These are phyloP conservation scores for Dunaliella primolecta DNA, from an alignment of 139 green algal genomes.

Conservation along the genomic window DNA sequence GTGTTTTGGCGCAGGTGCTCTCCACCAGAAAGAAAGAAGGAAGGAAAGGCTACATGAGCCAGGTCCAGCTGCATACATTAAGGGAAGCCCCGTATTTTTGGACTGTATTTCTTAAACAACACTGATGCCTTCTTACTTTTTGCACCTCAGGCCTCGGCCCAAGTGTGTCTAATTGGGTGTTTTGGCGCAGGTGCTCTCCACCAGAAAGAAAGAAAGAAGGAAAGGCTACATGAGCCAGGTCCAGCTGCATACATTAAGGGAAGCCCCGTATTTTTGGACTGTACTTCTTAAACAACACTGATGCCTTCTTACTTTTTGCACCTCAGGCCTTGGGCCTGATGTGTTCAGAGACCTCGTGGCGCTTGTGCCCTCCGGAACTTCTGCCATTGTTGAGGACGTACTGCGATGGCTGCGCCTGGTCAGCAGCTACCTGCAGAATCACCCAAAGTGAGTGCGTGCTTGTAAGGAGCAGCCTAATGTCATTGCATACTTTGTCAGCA, in stretches of 20 bases:
- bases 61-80: not conserved
- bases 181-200: too few species aligned
- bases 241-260: not conserved
- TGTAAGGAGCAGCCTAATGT: too few species aligned
- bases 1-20: too few species aligned
- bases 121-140: too few species aligned
- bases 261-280: not conserved
- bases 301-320: not conserved
- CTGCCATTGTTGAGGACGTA: not conserved
- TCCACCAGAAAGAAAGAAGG: too few species aligned
- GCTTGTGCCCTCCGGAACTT: not conserved
- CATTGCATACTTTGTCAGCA: too few species aligned
- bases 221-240: too few species aligned
- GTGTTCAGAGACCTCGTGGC: not conserved
- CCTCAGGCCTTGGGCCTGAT: not conserved
- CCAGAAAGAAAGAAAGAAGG: too few species aligned
- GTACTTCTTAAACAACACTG: not conserved
- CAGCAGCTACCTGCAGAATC: not conserved
- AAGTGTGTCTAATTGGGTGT: too few species aligned
- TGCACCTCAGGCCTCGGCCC: too few species aligned
- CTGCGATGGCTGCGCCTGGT: not conserved
- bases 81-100: not conserved
- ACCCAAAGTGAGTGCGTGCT: not conserved
- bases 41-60: too few species aligned
- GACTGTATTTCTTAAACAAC: too few species aligned